A percentile compares a stretch with the other conserved stretches of the same genome.
These are phyloP conservation scores for Pseudonitzschia pungens DNA, from an alignment of 108 stramenopile genomes.

Conservation along the genomic window DNA sequence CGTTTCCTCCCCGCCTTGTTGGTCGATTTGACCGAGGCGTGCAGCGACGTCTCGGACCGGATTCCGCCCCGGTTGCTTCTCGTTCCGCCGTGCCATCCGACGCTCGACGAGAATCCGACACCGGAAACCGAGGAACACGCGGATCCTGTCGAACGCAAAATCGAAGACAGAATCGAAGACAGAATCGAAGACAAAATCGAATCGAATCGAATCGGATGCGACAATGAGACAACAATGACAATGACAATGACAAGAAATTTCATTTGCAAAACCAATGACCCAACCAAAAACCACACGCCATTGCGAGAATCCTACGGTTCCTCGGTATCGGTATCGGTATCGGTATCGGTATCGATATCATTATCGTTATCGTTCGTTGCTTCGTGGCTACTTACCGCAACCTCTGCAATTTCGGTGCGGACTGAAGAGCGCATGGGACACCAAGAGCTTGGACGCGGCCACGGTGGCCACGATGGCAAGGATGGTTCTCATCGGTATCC, in stretches of 20 bases:
- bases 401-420: not conserved
- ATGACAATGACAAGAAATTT: no score
- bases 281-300: not conserved
- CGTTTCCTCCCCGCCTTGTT: not conserved
- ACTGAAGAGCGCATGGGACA: conserved; percentile 1
- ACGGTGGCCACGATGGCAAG: not conserved
- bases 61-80: not conserved
- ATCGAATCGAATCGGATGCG: no score
- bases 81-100: not conserved
- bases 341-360: no score
- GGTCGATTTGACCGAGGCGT: conserved; percentile 7
- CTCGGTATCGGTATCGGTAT: no score
- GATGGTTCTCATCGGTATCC: not conserved
- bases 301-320: no score
- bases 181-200: no score
- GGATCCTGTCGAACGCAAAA: not conserved
- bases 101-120: not conserved
- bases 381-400: not conserved
- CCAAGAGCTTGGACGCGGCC: not conserved
- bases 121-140: not conserved
- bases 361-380: no score
- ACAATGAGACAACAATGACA: no score
- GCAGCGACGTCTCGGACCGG: not conserved
- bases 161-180: no score
- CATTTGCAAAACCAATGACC: not conserved